These are phyloP conservation scores for Debaryomyces sp. DNA, from an alignment of 1,139 yeast species.

Conservation along the genomic window DNA sequence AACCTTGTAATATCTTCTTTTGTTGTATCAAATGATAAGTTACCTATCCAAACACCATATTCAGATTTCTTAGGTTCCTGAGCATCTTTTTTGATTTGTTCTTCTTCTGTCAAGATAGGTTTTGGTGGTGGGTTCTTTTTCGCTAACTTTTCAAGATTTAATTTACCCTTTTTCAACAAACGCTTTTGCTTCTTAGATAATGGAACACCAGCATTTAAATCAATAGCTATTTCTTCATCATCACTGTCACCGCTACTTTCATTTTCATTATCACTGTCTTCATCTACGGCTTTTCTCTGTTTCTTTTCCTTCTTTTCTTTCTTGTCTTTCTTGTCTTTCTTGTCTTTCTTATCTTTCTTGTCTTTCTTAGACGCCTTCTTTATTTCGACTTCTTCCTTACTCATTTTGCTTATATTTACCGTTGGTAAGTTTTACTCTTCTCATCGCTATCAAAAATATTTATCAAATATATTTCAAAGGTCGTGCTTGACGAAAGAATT, in stretches of 20 bases:
- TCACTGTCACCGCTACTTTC: slow-evolving; percentile 15
- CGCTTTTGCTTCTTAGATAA: slow-evolving; percentile 91
- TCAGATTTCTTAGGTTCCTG: slow-evolving; percentile 46
- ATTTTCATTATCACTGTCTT: slow-evolving; percentile 16
- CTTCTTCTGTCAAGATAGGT: slow-evolving; percentile 32
- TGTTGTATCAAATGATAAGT: slow-evolving; percentile 81
- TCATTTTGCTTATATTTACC: slow-evolving; percentile 4
- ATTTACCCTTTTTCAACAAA: slow-evolving; percentile 77
- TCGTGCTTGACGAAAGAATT: not conserved
- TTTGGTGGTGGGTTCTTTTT: slow-evolving; percentile 51
- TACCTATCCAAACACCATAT: slow-evolving; percentile 93
- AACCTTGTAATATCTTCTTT: slow-evolving; percentile 73
- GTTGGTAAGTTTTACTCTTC: not conserved
- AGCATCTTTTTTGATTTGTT: slow-evolving; percentile 26
- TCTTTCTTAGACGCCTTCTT: slow-evolving; percentile 16
- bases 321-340: slow-evolving; percentile 20
- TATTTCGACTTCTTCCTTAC: slow-evolving; percentile 23
- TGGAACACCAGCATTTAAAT: slow-evolving; percentile 76
- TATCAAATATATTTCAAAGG: not conserved
- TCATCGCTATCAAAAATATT: slow-evolving; percentile 7
- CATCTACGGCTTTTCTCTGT: slow-evolving; percentile 14
- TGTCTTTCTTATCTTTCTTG: slow-evolving; percentile 21
- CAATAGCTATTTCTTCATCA: slow-evolving; percentile 73
- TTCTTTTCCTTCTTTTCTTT: slow-evolving; percentile 17
- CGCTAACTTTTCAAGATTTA: slow-evolving; percentile 59